Base-by-base conservation (phyloP, 805 yeast species). In the Candida tibetensis region DNA sequence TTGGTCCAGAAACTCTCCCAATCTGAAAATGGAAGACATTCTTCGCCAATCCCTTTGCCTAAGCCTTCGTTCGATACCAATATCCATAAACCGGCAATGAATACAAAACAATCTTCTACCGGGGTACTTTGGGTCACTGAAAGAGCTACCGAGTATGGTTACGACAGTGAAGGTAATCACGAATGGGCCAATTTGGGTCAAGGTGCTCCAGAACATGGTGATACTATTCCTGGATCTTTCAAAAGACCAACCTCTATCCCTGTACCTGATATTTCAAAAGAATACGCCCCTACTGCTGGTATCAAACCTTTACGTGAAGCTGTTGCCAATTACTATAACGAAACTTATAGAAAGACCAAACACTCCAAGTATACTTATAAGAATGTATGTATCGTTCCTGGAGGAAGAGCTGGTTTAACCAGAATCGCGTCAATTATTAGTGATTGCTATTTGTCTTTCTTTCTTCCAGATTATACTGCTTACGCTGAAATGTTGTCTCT, bases 91-190 rank as follows among this genome's bases (percentile, higher is more conserved):
- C 83, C 83, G 4, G 83, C 81, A 6, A 58, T 77, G 64, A 78
- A 77, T 57, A 73, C 76, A 25, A 67, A 69, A 40, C 81, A 77
- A 48, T 72, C 79, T 9, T 75, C 81, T 9, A 77, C 83, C 0
- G 83, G 83, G 39, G 83, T 77, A 23, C 69, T 77, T 36, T 77
- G 83, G 83, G 76, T 76, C 39, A 77, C 83, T 1, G 82, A 77
- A 49, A 62, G 81, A 44, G 83, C 83, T 21, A 57, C 62, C 30
- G 81, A 74, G 44, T 73, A 77, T 51, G 83, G 83, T 0, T 77
- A 62, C 51, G 54, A 62, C 33, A 60, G 61, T 5, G 69, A 65
- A 34, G 60, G 60, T 31, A 60, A 57, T 39, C 47, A 44, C 15
- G 62, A 64, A 9, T 77, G 82, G 82, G 76, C 79, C 27, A 77